phyloP scores from a whole-genome alignment of 2,329 filamentous ascomycete species.

The Epichloe aotearoae region DNA sequence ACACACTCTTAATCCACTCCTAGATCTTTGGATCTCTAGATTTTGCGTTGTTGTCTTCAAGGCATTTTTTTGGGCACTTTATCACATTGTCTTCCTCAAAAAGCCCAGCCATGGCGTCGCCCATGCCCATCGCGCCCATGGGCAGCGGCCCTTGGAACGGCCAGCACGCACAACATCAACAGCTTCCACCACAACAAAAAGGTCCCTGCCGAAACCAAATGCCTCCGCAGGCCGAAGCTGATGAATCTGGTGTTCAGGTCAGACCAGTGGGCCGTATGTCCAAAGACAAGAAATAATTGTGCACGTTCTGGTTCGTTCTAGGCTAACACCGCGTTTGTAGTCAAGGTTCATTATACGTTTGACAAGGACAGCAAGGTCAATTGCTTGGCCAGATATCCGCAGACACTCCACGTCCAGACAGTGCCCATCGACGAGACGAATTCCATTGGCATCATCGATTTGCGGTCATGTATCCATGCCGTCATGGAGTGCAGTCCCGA shows the following conservation, averaged over 20 bases:
- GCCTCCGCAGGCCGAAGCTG: constrained; percentile 18
- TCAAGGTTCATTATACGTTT: constrained; percentile 96
- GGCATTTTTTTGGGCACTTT: not conserved
- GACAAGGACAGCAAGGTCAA: constrained; percentile 79
- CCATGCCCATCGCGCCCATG: constrained; percentile 19
- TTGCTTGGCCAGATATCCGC: constrained; percentile 75
- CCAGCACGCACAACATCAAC: constrained; percentile 3
- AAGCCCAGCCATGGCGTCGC: constrained; percentile 25
- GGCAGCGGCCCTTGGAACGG: constrained; percentile 7
- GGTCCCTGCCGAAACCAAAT: constrained; percentile 11
- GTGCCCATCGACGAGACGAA: constrained; percentile 66
- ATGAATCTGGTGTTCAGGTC: constrained; percentile 40
- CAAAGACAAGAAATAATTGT: constrained; percentile 23
- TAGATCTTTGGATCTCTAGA: not conserved
- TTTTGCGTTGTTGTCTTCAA: not conserved
- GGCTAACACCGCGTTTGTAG: constrained; percentile 31
- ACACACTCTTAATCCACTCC: constrained; percentile 3
- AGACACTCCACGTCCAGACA: constrained; percentile 67
- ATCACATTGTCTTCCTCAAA: not conserved
- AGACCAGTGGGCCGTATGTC: constrained; percentile 55
- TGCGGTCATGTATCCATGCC: constrained; percentile 75
- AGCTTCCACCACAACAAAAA: not conserved
- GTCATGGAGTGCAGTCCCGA: constrained; percentile 73
- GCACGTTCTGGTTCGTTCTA: constrained; percentile 4
- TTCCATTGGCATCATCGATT: constrained; percentile 76